Percentiles rank a stretch among this genome's conserved stretches.
These are phyloP conservation scores for Capsicum rhomboideum DNA, from an alignment of 257 asterid genomes.

Conservation along the genomic window DNA sequence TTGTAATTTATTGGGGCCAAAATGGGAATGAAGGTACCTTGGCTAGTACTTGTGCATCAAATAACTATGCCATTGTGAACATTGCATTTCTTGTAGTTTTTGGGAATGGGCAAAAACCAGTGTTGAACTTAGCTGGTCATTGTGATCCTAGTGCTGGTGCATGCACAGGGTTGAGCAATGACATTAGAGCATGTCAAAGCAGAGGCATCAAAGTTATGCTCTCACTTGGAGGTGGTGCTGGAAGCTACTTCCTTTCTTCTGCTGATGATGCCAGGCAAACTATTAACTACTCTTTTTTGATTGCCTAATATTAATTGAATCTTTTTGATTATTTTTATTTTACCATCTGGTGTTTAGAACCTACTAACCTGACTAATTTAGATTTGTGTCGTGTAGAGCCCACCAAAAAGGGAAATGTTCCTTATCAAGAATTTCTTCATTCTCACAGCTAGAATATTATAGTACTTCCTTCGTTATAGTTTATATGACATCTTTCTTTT, in stretches of 20 bases:
- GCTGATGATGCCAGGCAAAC: slow-evolving; percentile 34
- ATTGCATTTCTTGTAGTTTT: slow-evolving; percentile 51
- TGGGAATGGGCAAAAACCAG: slow-evolving; percentile 57
- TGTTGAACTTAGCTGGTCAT: slow-evolving; percentile 75
- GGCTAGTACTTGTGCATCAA: slow-evolving; percentile 61
- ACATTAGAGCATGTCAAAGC: slow-evolving; percentile 39
- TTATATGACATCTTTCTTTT: background rate
- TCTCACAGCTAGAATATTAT: background rate
- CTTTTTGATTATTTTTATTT: too few relatives aligned
- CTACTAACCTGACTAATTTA: background rate
- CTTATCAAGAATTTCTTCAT: background rate
- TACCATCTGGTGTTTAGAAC: background rate
- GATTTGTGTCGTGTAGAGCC: background rate
- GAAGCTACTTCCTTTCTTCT: slow-evolving; percentile 52
- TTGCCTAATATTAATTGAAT: background rate
- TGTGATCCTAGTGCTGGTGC: slow-evolving; percentile 43
- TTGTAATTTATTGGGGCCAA: slow-evolving; percentile 81
- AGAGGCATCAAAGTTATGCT: slow-evolving; percentile 49
- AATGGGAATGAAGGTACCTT: slow-evolving; percentile 63
- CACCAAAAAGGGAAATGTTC: background rate
- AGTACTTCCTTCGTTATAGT: background rate
- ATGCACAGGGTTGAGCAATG: slow-evolving; percentile 36
- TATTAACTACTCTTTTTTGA: too few relatives aligned
- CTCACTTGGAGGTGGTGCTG: slow-evolving; percentile 66
- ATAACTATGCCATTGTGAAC: slow-evolving; percentile 45